A percentile compares a stretch with the other conserved stretches of the same genome.
Evolutionary conservation across 2,329 filamentous ascomycete genomes (phyloP).

Genomic region (Neurospora sp.): DNA sequence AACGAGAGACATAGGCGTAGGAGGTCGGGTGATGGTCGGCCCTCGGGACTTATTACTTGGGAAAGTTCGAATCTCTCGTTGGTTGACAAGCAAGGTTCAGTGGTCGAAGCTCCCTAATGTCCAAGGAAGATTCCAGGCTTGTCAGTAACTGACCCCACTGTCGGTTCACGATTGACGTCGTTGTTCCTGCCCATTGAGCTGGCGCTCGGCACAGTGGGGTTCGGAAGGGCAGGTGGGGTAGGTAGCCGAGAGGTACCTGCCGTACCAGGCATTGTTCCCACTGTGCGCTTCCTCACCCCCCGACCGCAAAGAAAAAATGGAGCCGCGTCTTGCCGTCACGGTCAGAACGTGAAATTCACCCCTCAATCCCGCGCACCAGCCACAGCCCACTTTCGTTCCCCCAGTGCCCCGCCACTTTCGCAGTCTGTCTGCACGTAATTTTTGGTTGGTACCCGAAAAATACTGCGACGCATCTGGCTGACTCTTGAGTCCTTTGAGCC

Average conservation of each 20-base stretch:
- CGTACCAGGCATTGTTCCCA: neutral
- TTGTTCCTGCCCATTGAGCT: neutral
- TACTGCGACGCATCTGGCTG: conserved; percentile 14
- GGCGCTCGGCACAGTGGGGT: neutral
- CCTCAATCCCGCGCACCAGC: conserved; percentile 11
- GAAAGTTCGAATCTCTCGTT: neutral
- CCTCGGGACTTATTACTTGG: neutral
- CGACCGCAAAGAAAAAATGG: neutral
- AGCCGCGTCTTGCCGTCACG: conserved; percentile 6
- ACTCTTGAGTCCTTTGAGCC: conserved; percentile 5
- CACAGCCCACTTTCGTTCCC: conserved; percentile 13
- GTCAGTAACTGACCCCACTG: neutral
- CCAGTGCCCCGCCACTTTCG: neutral
- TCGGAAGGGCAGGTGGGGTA: neutral
- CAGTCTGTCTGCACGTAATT: conserved; percentile 10
- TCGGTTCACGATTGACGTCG: neutral
- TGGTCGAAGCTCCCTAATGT: neutral
- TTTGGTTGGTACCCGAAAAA: conserved; percentile 15
- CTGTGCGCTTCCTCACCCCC: neutral
- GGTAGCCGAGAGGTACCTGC: neutral
- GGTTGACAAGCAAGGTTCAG: neutral
- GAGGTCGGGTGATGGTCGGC: neutral
- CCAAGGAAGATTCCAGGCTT: neutral
- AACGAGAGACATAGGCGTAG: neutral
- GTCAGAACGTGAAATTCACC: neutral